Conservation (phyloP, 208 protist genomes). For the Crithidia expoeki region DNA sequence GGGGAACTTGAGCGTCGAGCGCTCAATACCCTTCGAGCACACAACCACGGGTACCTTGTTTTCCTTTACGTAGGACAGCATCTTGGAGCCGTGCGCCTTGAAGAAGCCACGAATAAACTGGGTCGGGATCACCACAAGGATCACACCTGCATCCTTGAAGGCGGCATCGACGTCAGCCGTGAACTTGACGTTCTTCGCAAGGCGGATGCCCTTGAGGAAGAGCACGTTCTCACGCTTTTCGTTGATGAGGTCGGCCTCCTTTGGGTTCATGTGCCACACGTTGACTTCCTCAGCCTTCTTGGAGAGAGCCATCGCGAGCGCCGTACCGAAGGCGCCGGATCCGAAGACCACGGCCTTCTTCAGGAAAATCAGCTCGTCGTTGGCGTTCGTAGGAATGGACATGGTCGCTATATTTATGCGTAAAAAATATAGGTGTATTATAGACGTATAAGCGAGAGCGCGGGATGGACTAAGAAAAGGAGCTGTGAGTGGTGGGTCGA, state of each 20-base stretch:
- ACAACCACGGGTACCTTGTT: conserved; percentile 65
- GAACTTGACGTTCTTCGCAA: conserved; percentile 71
- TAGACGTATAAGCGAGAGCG: too few relatives aligned
- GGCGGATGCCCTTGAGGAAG: conserved; percentile 70
- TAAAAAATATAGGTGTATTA: too few relatives aligned
- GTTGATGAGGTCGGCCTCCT: conserved; percentile 71
- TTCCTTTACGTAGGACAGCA: conserved; percentile 48
- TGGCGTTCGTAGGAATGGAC: conserved; percentile 14
- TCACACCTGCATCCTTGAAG: conserved; percentile 64
- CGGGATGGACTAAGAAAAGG: too few relatives aligned
- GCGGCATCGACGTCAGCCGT: conserved; percentile 57
- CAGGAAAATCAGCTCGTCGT: conserved; percentile 45
- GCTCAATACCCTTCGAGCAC: conserved; percentile 89
- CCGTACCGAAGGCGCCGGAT: conserved; percentile 87
- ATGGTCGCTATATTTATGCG: conserved; percentile 7
- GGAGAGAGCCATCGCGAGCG: conserved; percentile 64
- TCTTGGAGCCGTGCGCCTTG: conserved; percentile 39
- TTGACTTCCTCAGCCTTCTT: conserved; percentile 70
- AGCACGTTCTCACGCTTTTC: conserved; percentile 71
- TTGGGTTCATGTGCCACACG: conserved; percentile 79
- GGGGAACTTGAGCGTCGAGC: conserved; percentile 77
- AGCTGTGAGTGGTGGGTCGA: too few relatives aligned
- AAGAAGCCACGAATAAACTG: conserved; percentile 87
- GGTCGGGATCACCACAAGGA: conserved; percentile 87
- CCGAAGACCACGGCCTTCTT: conserved; percentile 78